These are phyloP conservation scores for Rhynchosporium graminicola DNA, from an alignment of 2,329 filamentous ascomycete genomes.

Conservation along the genomic window DNA sequence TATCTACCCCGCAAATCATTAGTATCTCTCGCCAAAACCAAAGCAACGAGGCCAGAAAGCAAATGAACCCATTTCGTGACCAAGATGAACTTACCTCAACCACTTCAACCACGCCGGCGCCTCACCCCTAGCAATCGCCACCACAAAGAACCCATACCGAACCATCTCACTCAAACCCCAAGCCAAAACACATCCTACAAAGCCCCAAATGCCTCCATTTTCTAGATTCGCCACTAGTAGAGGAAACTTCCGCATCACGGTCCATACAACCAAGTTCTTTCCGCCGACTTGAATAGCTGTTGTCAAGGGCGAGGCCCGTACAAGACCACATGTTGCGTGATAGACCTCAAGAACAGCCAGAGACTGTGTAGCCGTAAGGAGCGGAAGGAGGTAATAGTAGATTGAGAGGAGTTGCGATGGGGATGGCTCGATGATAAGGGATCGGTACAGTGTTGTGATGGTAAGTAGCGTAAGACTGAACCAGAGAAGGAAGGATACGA, in stretches of 20 bases:
- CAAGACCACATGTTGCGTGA: neutral
- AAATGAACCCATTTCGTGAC: neutral
- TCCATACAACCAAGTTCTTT: slow-evolving; percentile 6
- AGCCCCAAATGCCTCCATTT: slow-evolving; percentile 5
- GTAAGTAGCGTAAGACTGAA: no score
- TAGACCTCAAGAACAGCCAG: neutral
- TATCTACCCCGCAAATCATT: neutral
- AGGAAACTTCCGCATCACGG: slow-evolving; percentile 5
- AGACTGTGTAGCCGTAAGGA: neutral
- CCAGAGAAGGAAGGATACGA: slow-evolving; percentile 3
- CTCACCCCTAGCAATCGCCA: slow-evolving; percentile 5
- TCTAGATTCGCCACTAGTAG: neutral
- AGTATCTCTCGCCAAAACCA: neutral
- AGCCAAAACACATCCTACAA: neutral
- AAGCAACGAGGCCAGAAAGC: neutral
- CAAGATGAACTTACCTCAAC: neutral
- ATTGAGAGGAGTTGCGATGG: neutral
- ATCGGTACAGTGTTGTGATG: neutral
- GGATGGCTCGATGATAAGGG: neutral
- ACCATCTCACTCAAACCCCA: slow-evolving; percentile 11
- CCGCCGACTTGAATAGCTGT: slow-evolving; percentile 8
- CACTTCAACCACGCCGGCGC: slow-evolving; percentile 6
- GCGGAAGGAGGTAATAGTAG: neutral
- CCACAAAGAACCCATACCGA: slow-evolving; percentile 8
- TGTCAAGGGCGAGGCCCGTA: neutral